Evolutionary conservation across 2,329 filamentous ascomycete genomes (phyloP), one percentile per base, ranked within the genome.

Genomic region (Thelonectria olida): DNA sequence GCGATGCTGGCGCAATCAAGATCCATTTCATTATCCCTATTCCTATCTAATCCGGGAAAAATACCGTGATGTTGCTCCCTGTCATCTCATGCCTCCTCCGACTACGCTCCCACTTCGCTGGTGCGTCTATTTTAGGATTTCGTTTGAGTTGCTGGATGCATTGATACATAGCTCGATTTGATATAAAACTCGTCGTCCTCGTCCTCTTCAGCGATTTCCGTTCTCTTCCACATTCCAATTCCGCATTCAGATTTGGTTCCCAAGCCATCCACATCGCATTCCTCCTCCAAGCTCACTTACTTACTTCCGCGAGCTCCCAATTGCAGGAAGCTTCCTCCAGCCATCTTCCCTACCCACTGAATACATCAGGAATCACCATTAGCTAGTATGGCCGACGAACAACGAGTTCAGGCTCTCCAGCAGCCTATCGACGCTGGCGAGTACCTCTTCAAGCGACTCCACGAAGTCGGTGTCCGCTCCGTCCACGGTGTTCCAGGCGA

Each of bases 401-500:
- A n/a, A n/a, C 31, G 31, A 34, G 10, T 10, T 22, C 23, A 45
- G 13, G 20, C 22, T 45, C 78, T 86, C 17, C 75, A 78, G 66
- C 78, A 82, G 73, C 84, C 84, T 38, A 73, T 86, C 25, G 85
- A 89, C 62, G 85, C 91, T 53, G 87, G 87, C 57, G 85, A 90
- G 72, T 92, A 92, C 69, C 83, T 92, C 70, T 91, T 90, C 73
- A 84, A 80, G 45, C 82, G 90, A 55, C 81, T 92, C 13, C 80
- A 85, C 65, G 84, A 92, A 73, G 76, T 91, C 34, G 88, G 88
- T 27, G 83, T 91, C 28, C 81, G 84, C 54, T 90, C 88, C 10
- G 79, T 92, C 56, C 88, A 91, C 67, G 89, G 89, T 45, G 78
- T 92, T n/a, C 89, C 90, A 4, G 89, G 88, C 17, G 90, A 93